A percentile compares a stretch with the other conserved stretches of the same genome.
Evolutionary conservation across 306 rosid genomes (phyloP).

Genomic region (Quercus gilva): DNA sequence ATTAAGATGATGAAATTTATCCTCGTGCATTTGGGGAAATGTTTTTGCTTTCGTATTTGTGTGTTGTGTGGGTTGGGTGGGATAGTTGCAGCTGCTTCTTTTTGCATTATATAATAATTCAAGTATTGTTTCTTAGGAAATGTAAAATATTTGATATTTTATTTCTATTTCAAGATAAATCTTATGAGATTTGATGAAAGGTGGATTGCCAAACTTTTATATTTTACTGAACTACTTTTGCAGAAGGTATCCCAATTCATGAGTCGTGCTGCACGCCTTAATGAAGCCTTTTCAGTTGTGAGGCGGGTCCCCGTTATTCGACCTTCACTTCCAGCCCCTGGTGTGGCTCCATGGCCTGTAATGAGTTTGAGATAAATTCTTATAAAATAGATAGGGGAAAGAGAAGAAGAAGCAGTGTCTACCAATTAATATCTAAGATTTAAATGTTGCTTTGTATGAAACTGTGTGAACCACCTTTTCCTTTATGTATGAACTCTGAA

Average conservation of each 20-base stretch:
- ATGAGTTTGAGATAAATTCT: conserved; percentile 67
- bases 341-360: conserved; percentile 78
- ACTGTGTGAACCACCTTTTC: conserved; percentile 8
- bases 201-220: neutral
- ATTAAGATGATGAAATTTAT: neutral
- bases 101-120: neutral
- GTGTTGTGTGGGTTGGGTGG: neutral
- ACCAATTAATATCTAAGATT: conserved; percentile 29
- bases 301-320: conserved; percentile 82
- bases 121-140: neutral
- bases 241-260: conserved; percentile 88
- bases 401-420: conserved; percentile 9
- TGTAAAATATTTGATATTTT: too few relatives aligned
- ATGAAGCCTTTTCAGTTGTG: conserved; percentile 95
- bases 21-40: neutral
- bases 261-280: conserved; percentile 83
- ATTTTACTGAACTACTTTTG: conserved; percentile 22
- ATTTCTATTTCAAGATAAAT: neutral
- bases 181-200: neutral
- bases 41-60: neutral
- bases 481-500: conserved; percentile 23
- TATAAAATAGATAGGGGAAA: conserved; percentile 14
- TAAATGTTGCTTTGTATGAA: conserved; percentile 14
- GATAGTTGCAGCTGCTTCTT: neutral
- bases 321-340: conserved; percentile 78